Percentiles rank a stretch among this genome's conserved stretches.
phyloP scores from a whole-genome alignment of 306 rosid genomes.

The Casuarina glauca region DNA sequence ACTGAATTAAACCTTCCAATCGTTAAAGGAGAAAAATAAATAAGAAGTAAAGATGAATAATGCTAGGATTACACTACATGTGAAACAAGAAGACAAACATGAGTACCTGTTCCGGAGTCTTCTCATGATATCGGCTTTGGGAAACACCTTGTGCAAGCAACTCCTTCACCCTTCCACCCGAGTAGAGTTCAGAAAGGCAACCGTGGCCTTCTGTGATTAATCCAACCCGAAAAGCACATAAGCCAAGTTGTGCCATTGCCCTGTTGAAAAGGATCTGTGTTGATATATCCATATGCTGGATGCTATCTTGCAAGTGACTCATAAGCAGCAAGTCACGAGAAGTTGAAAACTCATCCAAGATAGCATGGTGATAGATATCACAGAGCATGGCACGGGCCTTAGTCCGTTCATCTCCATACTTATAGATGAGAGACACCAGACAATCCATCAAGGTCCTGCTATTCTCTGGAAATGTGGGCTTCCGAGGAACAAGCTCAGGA shows the following conservation, averaged over 20 bases:
- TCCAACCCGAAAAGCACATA: slow-evolving; percentile 87
- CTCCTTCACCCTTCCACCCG: slow-evolving; percentile 99
- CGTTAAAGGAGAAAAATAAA: neutral
- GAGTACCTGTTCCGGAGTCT: slow-evolving; percentile 96
- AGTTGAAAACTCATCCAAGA: slow-evolving; percentile 73
- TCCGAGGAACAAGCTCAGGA: slow-evolving; percentile 79
- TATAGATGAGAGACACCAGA: slow-evolving; percentile 77
- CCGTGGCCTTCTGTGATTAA: slow-evolving; percentile 80
- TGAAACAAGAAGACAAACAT: neutral
- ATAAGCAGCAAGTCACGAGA: slow-evolving; percentile 90
- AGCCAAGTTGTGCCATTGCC: slow-evolving; percentile 94
- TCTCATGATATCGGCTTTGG: slow-evolving; percentile 92
- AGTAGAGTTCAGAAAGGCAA: slow-evolving; percentile 86
- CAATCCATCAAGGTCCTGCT: slow-evolving; percentile 81
- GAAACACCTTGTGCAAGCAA: slow-evolving; percentile 96
- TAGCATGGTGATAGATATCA: slow-evolving; percentile 94
- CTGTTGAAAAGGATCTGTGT: slow-evolving; percentile 94
- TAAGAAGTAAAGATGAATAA: neutral
- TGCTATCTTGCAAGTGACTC: slow-evolving; percentile 93
- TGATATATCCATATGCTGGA: slow-evolving; percentile 92
- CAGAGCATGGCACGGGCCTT: slow-evolving; percentile 98
- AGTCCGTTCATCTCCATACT: slow-evolving; percentile 87
- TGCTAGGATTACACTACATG: neutral
- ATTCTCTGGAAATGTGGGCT: slow-evolving; percentile 80
- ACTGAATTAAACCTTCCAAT: neutral